Conservation (phyloP, 805 yeast genomes). For the Nakazawaea wickerhamii region DNA sequence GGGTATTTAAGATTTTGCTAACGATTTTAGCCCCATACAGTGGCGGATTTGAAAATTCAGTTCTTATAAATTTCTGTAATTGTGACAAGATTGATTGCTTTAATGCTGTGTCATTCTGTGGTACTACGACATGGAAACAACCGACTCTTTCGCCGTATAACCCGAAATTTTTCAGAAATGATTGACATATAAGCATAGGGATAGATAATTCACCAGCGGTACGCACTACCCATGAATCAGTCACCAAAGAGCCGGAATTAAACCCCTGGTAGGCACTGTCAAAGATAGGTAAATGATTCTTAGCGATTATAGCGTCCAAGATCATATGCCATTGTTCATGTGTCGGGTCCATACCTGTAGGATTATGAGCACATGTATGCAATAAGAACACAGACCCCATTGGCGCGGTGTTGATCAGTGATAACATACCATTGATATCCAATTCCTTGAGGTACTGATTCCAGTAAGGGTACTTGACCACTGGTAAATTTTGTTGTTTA, state of each 20-base stretch:
- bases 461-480: conserved; percentile 67
- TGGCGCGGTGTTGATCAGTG: conserved; percentile 49
- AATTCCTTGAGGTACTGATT: conserved; percentile 55
- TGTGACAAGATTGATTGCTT: conserved; percentile 53
- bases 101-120: conserved; percentile 40
- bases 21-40: conserved; percentile 91
- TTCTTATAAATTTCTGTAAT: conserved; percentile 76
- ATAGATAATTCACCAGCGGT: conserved; percentile 35
- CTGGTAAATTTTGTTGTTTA: conserved; percentile 60
- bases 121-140: conserved; percentile 53
- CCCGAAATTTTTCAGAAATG: conserved; percentile 94
- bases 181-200: conserved; percentile 71
- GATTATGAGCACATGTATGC: conserved; percentile 97
- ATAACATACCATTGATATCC: conserved; percentile 58
- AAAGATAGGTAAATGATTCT: conserved; percentile 69
- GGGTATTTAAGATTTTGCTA: conserved; percentile 61
- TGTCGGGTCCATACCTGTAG: conserved; percentile 92
- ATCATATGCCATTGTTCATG: conserved; percentile 76
- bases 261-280: conserved; percentile 97
- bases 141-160: conserved; percentile 95
- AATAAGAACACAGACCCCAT: conserved; percentile 63
- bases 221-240: conserved; percentile 53
- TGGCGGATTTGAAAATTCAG: conserved; percentile 91
- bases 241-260: conserved; percentile 75
- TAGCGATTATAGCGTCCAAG: conserved; percentile 51